Evolutionary conservation across 129 eudicot species (phyloP), one percentile per base, ranked within the genome.

Genomic region (carrot (Daucus carota)): DNA sequence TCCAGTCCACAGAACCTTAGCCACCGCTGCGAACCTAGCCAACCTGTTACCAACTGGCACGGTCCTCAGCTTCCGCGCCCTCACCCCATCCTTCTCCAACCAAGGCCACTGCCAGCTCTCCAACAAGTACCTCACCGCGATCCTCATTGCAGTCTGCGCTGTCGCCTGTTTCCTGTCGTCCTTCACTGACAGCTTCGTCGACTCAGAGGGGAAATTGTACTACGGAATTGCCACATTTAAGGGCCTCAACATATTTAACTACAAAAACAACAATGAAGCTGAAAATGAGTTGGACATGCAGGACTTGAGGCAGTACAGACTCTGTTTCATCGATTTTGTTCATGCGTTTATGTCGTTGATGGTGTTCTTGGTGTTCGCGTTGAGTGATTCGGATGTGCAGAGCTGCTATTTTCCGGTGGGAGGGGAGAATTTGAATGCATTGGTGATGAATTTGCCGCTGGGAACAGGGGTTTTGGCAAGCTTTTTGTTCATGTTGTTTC

Each of bases 31-130:
- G 4, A 81, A 75, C 79, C 84, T 86, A 9, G 87, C 87, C 17
- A 78, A 81, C 82, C 90, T 83, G 31, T 68, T 86, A 12, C 90
- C 90, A 1, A 86, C 90, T 13, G 87, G 87, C 31, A 86, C 87
- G 6, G 85, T 86, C 72, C 85, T 86, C 0, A 81, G 81, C 0
- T 86, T 86, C 43, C 90, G 59, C 26, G 79, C 85, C 57, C 83
- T 86, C 1, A 68, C 80, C 0, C 90, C 90, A 2, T 75, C 87
- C 36, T 83, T 83, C 74, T 38, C 90, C 31, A 78, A 85, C 76
- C 69, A 52, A n/a, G 88, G 85, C 42, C 3, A 36, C 13, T 85
- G 85, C 28, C 83, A 81, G 1, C 22, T 50, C 1, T 20, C 77
- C 80, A 73, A 81, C 78, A 76, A 75, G 74, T 74, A 65, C 78